A percentile compares a stretch with the other conserved stretches of the same genome.
Conservation (phyloP, 2,329 filamentous ascomycete species). For the Chalara sp. region DNA sequence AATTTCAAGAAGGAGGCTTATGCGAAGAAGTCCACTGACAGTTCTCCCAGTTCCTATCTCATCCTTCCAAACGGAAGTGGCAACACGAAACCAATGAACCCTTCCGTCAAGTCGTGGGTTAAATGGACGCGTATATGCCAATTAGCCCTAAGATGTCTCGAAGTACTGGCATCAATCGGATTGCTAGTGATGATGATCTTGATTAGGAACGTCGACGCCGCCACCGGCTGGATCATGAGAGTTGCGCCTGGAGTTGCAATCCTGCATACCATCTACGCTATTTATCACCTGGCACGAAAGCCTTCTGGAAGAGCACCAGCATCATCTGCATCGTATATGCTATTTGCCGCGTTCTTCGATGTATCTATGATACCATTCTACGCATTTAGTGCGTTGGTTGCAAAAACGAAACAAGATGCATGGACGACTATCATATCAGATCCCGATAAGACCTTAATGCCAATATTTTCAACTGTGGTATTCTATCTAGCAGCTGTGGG, state of each 20-base stretch:
- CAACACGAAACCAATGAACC: slow-evolving; percentile 59
- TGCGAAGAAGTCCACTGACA: no score
- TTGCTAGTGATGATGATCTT: slow-evolving; percentile 71
- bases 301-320: slow-evolving; percentile 65
- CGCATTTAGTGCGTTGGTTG: slow-evolving; percentile 44
- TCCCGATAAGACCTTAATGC: slow-evolving; percentile 37
- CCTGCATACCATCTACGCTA: slow-evolving; percentile 65
- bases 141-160: slow-evolving; percentile 57
- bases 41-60: slow-evolving; percentile 41
- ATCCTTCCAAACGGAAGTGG: slow-evolving; percentile 56
- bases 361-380: slow-evolving; percentile 48
- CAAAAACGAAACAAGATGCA: slow-evolving; percentile 28
- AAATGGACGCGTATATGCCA: slow-evolving; percentile 63
- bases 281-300: slow-evolving; percentile 72
- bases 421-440: slow-evolving; percentile 67
- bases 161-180: slow-evolving; percentile 63
- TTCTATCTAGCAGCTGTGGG: slow-evolving; percentile 62
- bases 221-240: slow-evolving; percentile 69
- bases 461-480: slow-evolving; percentile 56
- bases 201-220: slow-evolving; percentile 57
- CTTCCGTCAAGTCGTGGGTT: slow-evolving; percentile 63
- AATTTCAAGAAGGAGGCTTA: not conserved
- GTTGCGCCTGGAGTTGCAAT: slow-evolving; percentile 73
- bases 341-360: slow-evolving; percentile 75
- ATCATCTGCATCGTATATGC: slow-evolving; percentile 81